Conservation (phyloP, 1,284 basidiomycete genomes). For the Tetrapyrgos nigripes region DNA sequence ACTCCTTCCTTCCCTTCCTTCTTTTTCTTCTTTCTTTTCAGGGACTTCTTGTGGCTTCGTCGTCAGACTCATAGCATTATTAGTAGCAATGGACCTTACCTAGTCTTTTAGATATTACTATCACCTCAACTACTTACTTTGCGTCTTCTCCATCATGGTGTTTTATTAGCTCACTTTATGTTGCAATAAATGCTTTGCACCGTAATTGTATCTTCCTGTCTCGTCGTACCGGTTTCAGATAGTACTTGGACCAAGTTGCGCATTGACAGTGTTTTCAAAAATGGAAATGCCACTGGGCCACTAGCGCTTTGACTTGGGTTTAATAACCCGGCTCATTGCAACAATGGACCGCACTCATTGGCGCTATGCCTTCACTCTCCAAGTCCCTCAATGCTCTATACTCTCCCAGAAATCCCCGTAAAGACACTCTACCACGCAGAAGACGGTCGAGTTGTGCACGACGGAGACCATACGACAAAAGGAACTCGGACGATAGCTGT, state of each 20-base stretch:
- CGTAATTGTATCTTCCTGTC: not conserved
- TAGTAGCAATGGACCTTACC: not conserved
- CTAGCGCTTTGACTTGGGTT: not conserved
- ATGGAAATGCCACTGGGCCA: too few species aligned
- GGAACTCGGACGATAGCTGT: too few species aligned
- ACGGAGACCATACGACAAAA: too few species aligned
- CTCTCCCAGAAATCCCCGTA: too few species aligned
- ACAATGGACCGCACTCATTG: not conserved
- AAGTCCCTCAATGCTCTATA: not conserved
- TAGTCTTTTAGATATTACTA: not conserved
- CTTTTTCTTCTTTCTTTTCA: not conserved
- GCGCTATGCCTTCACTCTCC: not conserved
- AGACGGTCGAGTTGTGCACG: too few species aligned
- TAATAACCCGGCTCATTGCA: too few species aligned
- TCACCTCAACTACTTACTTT: not conserved
- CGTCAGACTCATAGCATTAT: not conserved
- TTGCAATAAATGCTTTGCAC: not conserved
- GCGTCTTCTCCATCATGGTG: not conserved
- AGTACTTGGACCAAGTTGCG: too few species aligned
- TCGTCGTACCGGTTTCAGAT: not conserved
- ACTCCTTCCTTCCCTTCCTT: not conserved
- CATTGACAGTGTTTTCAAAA: too few species aligned
- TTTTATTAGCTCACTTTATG: not conserved
- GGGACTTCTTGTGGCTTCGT: not conserved
- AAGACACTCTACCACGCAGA: too few species aligned